These are phyloP conservation scores for Leccinum subrobustum DNA, from an alignment of 1,284 basidiomycete species.

Conservation along the genomic window DNA sequence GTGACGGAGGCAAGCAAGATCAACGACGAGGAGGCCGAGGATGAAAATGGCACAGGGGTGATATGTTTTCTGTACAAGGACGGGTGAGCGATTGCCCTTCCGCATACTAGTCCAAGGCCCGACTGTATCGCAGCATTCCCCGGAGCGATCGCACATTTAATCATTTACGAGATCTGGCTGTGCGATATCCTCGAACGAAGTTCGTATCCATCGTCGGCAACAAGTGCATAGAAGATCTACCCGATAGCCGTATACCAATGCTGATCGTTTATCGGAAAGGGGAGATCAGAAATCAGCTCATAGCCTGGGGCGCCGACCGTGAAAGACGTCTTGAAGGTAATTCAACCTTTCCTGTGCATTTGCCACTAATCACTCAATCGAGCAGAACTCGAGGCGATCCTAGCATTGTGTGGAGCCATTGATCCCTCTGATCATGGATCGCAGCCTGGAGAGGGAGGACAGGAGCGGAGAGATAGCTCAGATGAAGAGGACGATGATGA, in stretches of 20 bases:
- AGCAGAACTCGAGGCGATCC: slow-evolving; percentile 68
- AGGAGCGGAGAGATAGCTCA: slow-evolving; percentile 34
- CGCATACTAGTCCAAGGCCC: slow-evolving; percentile 1
- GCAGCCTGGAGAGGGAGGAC: slow-evolving; percentile 21
- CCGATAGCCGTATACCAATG: slow-evolving; percentile 90
- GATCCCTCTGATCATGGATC: slow-evolving; percentile 47
- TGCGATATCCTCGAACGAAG: slow-evolving; percentile 86
- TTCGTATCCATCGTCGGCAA: slow-evolving; percentile 95
- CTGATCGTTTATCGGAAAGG: slow-evolving; percentile 92
- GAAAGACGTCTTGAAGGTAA: slow-evolving; percentile 81
- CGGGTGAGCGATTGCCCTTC: slow-evolving; percentile 50
- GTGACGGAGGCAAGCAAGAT: slow-evolving; percentile 90
- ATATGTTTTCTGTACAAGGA: slow-evolving; percentile 91
- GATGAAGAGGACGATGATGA: slow-evolving; percentile 48
- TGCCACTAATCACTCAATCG: slow-evolving; percentile 1
- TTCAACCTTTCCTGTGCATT: slow-evolving; percentile 11
- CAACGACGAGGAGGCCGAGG: slow-evolving; percentile 60
- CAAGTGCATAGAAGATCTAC: slow-evolving; percentile 95
- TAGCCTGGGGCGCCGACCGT: slow-evolving; percentile 79
- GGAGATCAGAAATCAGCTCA: slow-evolving; percentile 83
- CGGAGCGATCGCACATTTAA: slow-evolving; percentile 75
- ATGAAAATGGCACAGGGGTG: slow-evolving; percentile 77
- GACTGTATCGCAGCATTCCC: slow-evolving; percentile 54
- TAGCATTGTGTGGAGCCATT: slow-evolving; percentile 61
- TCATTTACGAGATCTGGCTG: slow-evolving; percentile 75